Base-by-base conservation (phyloP, 164 flowering plant genomes). In the Aristolochia fimbriata region DNA sequence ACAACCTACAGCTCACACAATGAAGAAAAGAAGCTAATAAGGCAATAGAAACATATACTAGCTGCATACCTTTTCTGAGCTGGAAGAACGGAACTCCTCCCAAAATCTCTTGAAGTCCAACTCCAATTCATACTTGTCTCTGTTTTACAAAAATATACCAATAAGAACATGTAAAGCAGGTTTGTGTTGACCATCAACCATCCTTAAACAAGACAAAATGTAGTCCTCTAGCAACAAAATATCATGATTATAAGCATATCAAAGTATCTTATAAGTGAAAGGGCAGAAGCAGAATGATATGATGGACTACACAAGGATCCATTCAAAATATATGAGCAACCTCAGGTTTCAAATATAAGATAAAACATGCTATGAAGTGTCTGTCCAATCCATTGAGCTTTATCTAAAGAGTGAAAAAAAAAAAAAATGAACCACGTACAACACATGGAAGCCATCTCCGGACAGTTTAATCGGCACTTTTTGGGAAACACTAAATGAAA, bases 41-140 rank as follows among this genome's bases (percentile, higher is more conserved):
- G 13, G 33, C 15, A 24, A 55, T 1, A 55, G 5, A 55, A 21
- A 25, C 5, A 49, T 20, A 49, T 57, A 49, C 22, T 12, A 19
- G 14, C 30, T 46, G 49, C 52, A 48, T 63, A 88, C 99, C 97
- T 87, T 91, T 75, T 91, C 99, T 23, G 85, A 91, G 78, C 81
- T 78, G 69, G 96, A 94, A 59, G 99, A 94, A 61, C 97, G 88
- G 74, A 94, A 94, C 72, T 88, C 96, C 74, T 91, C 97, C 99
- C 99, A 94, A 62, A 66, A 81, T 72, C 97, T 91, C 78, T 91
- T 94, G 77, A 94, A 94, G 70, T 94, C 99, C 96, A 87, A 71
- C 75, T 94, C 99, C 87, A 91, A 57, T 66, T 84, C 96, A 88
- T 85, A 80, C 68, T 76, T 85, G 71, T 87, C 96, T 74, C 97